phyloP scores from a whole-genome alignment of 257 asterid species.

The Capsicum baccatum region DNA sequence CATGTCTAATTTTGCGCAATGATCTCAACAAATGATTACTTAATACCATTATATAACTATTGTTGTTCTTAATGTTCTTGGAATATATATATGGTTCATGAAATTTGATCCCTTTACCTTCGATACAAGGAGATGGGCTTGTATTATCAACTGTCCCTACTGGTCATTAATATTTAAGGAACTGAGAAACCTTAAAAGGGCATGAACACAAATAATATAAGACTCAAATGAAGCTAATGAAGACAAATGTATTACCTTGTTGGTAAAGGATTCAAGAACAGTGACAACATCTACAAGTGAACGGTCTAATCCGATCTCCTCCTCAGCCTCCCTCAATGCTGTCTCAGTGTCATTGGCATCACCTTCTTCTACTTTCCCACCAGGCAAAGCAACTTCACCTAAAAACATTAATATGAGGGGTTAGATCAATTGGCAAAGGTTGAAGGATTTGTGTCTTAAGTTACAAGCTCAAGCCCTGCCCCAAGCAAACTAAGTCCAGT shows the following conservation, averaged over 20 bases:
- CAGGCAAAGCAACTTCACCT: constrained; percentile 96
- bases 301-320: constrained; percentile 90
- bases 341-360: constrained; percentile 63
- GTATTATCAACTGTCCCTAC: not conserved
- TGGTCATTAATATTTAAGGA: not conserved
- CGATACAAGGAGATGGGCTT: not conserved
- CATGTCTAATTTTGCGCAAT: not conserved
- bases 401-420: constrained; percentile 17
- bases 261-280: constrained; percentile 57
- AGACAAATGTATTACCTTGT: constrained; percentile 52
- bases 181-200: not conserved
- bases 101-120: not conserved
- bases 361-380: constrained; percentile 76
- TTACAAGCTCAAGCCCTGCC: not conserved
- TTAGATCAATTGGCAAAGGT: not conserved
- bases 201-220: not conserved
- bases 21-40: constrained; percentile 4
- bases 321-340: constrained; percentile 89
- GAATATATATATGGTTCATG: not conserved
- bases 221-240: constrained; percentile 25
- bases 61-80: not conserved
- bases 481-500: not conserved
- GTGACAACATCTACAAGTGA: constrained; percentile 64
- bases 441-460: not conserved
- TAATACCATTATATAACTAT: not conserved